Conservation (phyloP, 208 protist genomes). For the Acanthamoeba healyi region DNA sequence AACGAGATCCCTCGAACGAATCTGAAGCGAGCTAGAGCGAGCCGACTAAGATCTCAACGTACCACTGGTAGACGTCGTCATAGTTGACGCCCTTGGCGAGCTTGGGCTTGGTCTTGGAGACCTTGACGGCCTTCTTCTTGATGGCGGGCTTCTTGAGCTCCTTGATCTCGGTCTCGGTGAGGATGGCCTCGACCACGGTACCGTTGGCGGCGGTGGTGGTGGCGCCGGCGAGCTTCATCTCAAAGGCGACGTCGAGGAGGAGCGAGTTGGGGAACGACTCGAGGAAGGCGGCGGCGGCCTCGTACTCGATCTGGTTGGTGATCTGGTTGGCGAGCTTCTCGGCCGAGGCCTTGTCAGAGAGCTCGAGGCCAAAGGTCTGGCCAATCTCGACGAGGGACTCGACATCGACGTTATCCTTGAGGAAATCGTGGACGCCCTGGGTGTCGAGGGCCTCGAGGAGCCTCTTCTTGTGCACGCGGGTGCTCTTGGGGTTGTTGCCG, state of each 20-base stretch:
- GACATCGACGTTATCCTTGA: constrained; percentile 17
- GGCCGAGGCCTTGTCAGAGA: neutral
- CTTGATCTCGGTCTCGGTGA: constrained; percentile 39
- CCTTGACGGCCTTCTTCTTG: constrained; percentile 70
- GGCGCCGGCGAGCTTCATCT: constrained; percentile 33
- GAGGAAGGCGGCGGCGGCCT: constrained; percentile 1
- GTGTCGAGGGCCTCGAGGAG: constrained; percentile 41
- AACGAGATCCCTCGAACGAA: neutral
- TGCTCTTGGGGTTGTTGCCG: constrained; percentile 74
- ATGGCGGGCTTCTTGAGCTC: constrained; percentile 28
- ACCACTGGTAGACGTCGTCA: constrained; percentile 83
- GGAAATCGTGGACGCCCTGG: neutral
- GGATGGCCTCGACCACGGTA: constrained; percentile 57
- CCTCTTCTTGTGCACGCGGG: constrained; percentile 54
- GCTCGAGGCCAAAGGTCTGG: constrained; percentile 4
- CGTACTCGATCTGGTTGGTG: constrained; percentile 47
- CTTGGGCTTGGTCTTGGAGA: constrained; percentile 70
- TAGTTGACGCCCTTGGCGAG: constrained; percentile 65
- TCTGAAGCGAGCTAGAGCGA: neutral
- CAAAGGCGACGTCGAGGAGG: constrained; percentile 67
- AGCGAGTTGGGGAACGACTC: constrained; percentile 40
- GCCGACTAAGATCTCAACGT: neutral
- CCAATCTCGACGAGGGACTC: constrained; percentile 24
- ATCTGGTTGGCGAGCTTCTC: constrained; percentile 56
- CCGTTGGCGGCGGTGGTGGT: neutral